These are phyloP conservation scores for Berkeleyomyces basicola DNA, from an alignment of 2,329 filamentous ascomycete genomes.

Conservation along the genomic window DNA sequence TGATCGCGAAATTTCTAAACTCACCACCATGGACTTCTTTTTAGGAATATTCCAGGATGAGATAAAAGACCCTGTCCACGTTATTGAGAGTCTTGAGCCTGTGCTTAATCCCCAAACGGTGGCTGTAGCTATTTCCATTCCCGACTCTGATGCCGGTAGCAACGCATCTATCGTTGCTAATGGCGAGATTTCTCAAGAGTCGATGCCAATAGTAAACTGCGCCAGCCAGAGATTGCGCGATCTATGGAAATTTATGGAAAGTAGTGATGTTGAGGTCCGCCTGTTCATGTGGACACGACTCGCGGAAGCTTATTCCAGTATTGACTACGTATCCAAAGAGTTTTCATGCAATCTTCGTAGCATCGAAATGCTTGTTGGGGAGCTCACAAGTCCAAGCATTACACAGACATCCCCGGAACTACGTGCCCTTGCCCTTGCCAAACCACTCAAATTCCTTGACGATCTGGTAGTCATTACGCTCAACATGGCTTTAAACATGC, in stretches of 20 bases:
- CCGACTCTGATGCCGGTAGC: neutral
- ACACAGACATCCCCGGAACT: conserved; percentile 41
- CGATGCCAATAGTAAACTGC: conserved; percentile 31
- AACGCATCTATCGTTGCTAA: neutral
- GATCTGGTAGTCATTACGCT: conserved; percentile 57
- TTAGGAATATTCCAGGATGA: conserved; percentile 75
- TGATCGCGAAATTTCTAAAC: conserved; percentile 76
- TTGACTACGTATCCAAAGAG: conserved; percentile 74
- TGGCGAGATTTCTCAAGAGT: conserved; percentile 14
- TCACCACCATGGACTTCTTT: conserved; percentile 96
- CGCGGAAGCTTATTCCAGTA: conserved; percentile 73
- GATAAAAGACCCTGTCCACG: conserved; percentile 58
- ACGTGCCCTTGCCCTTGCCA: conserved; percentile 54
- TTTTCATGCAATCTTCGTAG: conserved; percentile 75
- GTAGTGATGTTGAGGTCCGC: conserved; percentile 65
- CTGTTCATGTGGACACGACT: conserved; percentile 82
- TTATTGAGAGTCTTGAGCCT: conserved; percentile 86
- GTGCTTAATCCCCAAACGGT: conserved; percentile 61
- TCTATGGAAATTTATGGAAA: conserved; percentile 70
- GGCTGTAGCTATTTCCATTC: conserved; percentile 16
- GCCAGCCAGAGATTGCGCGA: conserved; percentile 48
- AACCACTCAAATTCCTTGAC: conserved; percentile 63
- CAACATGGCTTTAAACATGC: conserved; percentile 49
- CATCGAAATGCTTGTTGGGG: conserved; percentile 62
- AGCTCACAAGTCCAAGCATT: conserved; percentile 46